Conservation (phyloP, 257 asterid species). For the Plantago ovata region DNA sequence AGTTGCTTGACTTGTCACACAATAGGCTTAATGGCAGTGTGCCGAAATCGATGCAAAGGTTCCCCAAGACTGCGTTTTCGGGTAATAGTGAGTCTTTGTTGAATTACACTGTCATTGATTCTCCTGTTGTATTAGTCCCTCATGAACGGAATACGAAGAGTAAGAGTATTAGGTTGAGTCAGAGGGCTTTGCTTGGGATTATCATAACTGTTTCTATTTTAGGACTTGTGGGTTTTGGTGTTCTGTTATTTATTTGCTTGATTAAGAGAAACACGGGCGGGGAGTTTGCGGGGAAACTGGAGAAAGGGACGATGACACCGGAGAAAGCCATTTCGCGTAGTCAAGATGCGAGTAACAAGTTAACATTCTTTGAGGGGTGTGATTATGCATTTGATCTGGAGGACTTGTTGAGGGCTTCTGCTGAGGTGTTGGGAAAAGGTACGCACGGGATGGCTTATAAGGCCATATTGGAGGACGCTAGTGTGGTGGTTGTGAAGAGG, state of each 20-base stretch:
- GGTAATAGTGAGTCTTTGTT: constrained; percentile 48
- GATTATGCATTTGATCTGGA: constrained; percentile 76
- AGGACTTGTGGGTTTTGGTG: constrained; percentile 55
- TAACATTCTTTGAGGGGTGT: constrained; percentile 81
- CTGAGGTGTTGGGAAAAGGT: constrained; percentile 81
- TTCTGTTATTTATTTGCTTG: constrained; percentile 55
- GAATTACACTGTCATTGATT: constrained; percentile 30
- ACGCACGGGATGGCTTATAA: constrained; percentile 71
- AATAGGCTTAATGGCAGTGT: constrained; percentile 61
- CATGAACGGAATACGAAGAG: constrained; percentile 35
- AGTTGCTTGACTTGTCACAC: constrained; percentile 44
- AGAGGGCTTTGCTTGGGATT: constrained; percentile 53
- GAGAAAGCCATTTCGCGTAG: constrained; percentile 59
- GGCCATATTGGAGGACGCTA: constrained; percentile 73
- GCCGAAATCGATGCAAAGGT: constrained; percentile 56
- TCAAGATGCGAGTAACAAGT: constrained; percentile 50
- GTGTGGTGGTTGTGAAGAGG: constrained; percentile 70
- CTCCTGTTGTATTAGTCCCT: constrained; percentile 49
- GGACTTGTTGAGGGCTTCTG: constrained; percentile 83
- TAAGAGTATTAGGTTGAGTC: constrained; percentile 44
- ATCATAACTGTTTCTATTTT: constrained; percentile 46
- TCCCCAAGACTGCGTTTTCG: constrained; percentile 52
- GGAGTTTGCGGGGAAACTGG: constrained; percentile 50
- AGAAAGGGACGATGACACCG: constrained; percentile 60
- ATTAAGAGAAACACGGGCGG: constrained; percentile 37